Conservation (phyloP, 805 yeast genomes). For the Metschnikowia orientalis region DNA sequence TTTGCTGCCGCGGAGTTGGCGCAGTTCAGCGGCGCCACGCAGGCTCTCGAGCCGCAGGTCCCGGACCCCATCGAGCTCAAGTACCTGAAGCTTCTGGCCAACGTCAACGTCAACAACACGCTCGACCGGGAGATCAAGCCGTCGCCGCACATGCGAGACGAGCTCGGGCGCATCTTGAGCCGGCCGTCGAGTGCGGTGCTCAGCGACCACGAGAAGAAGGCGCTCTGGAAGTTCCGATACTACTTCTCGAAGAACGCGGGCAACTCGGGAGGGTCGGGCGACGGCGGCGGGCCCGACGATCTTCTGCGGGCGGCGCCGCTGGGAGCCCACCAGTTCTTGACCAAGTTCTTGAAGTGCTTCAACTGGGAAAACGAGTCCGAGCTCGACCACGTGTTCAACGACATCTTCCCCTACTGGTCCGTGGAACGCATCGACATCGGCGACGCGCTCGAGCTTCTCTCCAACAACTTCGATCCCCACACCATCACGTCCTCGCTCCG, state of each 20-base stretch:
- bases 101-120: constrained; percentile 66
- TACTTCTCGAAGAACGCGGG: constrained; percentile 43
- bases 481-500: constrained; percentile 21
- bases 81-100: constrained; percentile 76
- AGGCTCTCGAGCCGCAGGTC: neutral
- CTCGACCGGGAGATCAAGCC: constrained; percentile 86
- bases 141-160: constrained; percentile 73
- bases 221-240: constrained; percentile 88
- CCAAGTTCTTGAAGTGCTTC: constrained; percentile 81
- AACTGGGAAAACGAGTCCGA: constrained; percentile 86
- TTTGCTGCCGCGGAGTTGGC: constrained; percentile 19
- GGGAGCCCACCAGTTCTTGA: constrained; percentile 47
- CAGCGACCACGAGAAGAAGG: constrained; percentile 75
- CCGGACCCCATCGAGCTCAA: constrained; percentile 83
- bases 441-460: constrained; percentile 79
- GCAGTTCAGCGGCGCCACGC: constrained; percentile 2
- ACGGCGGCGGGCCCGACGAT: too few relatives aligned
- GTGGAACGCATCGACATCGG: constrained; percentile 74
- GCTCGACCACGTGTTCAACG: constrained; percentile 67
- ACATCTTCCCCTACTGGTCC: constrained; percentile 58
- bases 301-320: constrained; percentile 30
- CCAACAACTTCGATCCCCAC: constrained; percentile 64
- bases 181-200: constrained; percentile 83
- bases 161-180: constrained; percentile 59
- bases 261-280: too few relatives aligned